phyloP scores from a whole-genome alignment of 805 yeast species.

The Teunomyces aglyptinius region DNA sequence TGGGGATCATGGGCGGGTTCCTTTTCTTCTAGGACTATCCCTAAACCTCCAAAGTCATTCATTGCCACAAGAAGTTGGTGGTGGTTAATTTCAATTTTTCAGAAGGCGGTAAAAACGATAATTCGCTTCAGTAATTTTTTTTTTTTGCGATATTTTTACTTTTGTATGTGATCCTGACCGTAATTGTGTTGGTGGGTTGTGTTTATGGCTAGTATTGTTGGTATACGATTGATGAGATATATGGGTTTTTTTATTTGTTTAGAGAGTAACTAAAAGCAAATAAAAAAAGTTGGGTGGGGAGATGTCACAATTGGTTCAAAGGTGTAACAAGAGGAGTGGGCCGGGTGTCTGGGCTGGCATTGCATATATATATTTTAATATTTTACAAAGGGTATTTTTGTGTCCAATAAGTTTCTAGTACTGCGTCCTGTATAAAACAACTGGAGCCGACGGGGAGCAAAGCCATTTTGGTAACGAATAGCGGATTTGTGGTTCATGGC shows the following conservation, averaged over 20 bases:
- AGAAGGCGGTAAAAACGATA: neutral
- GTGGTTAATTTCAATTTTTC: slow-evolving; percentile 6
- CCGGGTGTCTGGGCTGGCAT: neutral
- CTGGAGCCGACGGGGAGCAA: too few relatives aligned
- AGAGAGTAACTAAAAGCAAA: too few relatives aligned
- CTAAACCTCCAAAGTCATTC: slow-evolving; percentile 25
- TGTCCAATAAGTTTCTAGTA: neutral
- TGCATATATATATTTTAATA: neutral
- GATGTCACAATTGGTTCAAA: neutral
- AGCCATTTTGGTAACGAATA: neutral
- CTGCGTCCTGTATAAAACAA: too few relatives aligned
- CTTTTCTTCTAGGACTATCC: slow-evolving; percentile 31
- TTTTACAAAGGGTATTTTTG: neutral
- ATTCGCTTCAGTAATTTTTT: too few relatives aligned
- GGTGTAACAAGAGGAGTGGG: neutral
- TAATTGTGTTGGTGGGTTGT: too few relatives aligned
- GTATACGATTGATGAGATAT: too few relatives aligned
- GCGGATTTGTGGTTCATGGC: neutral
- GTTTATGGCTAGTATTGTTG: too few relatives aligned
- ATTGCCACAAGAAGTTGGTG: slow-evolving; percentile 4
- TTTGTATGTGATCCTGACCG: too few relatives aligned
- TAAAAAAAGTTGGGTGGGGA: neutral
- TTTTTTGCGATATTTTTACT: too few relatives aligned
- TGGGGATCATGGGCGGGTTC: slow-evolving; percentile 9
- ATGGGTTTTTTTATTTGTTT: too few relatives aligned